Conservation (phyloP, 2,329 filamentous ascomycete species). For the Aspergillus latus region DNA sequence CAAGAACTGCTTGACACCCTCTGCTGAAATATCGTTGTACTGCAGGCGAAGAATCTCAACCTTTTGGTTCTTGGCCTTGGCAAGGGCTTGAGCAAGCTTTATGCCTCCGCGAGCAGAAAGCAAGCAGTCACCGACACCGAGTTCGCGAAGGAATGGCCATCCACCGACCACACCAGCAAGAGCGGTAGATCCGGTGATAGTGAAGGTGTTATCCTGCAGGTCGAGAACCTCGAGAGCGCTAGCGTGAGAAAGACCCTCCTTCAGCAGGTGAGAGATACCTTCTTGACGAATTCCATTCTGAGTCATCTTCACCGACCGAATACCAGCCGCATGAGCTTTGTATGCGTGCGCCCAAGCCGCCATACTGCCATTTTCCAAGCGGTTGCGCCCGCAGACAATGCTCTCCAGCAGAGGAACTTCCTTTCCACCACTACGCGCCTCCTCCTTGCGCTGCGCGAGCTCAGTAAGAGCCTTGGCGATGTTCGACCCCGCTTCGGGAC, state of each 20-base stretch:
- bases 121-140: slow-evolving; percentile 86
- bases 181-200: slow-evolving; percentile 72
- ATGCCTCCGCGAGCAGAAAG: slow-evolving; percentile 75
- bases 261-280: slow-evolving; percentile 79
- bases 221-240: slow-evolving; percentile 73
- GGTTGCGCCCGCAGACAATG: slow-evolving; percentile 94
- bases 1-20: slow-evolving; percentile 70
- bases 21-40: slow-evolving; percentile 88
- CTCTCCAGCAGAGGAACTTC: slow-evolving; percentile 84
- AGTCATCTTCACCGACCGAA: slow-evolving; percentile 92
- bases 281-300: slow-evolving; percentile 97
- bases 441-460: slow-evolving; percentile 80
- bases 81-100: slow-evolving; percentile 70
- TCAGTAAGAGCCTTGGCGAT: slow-evolving; percentile 83
- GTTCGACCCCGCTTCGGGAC: slow-evolving; percentile 83
- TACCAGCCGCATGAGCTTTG: slow-evolving; percentile 71
- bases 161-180: slow-evolving; percentile 70
- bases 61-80: slow-evolving; percentile 72
- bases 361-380: slow-evolving; percentile 96
- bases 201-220: slow-evolving; percentile 98
- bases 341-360: slow-evolving; percentile 88
- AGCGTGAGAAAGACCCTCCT: slow-evolving; percentile 72
- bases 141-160: slow-evolving; percentile 76
- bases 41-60: slow-evolving; percentile 81
- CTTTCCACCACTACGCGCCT: slow-evolving; percentile 61